Evolutionary conservation across 768 basidiomycete genomes (phyloP), one percentile per base, ranked within the genome.

Genomic region (Termitomyces sp.): DNA sequence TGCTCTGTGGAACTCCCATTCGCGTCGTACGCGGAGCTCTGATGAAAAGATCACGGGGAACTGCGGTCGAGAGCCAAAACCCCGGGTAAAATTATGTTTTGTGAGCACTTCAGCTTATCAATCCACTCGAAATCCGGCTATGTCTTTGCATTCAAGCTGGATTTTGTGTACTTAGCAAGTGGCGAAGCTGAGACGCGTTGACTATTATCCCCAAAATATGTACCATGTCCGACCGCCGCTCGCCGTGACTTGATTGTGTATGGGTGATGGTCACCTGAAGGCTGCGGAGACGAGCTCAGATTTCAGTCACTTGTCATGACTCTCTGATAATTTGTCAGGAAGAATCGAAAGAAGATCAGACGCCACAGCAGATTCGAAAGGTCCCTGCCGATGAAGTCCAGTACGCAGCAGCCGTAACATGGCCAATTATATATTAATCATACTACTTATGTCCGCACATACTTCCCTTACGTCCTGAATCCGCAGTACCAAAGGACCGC

Each of bases 1-100:
- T 41, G 55, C 7, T 20, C 73, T 0, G 73, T 71, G 8, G 67
- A 69, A 61, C 73, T 13, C 42, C 67, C 13, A 46, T 71, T n/a
- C 61, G 61, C 46, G 51, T 74, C 31, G 71, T 73, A 59, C 50
- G 71, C 11, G 7, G 24, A 11, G 13, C 2, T 8, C 4, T 16
- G 24, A 27, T 8, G 39, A 16, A 46, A 27, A 4, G 15, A 27
- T 27, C 27, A 27, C 4, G 27, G 27, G 27, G 27, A 4, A 22
- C 20, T 44, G 11, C 20, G 42, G 16, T 30, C 36, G 2, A 2
- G 22, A 37, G 36, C 36, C 50, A 11, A 24, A 4, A 24, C 11
- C n/a, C 4, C 15, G 20, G 24, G 24, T 39, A 4, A 18, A 37
- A 2, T 5, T 18, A 20, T 1, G 9, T 6, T 53, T 36, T 37